phyloP scores from a whole-genome alignment of 495 filamentous ascomycete species.

The Xylaria scruposa region DNA sequence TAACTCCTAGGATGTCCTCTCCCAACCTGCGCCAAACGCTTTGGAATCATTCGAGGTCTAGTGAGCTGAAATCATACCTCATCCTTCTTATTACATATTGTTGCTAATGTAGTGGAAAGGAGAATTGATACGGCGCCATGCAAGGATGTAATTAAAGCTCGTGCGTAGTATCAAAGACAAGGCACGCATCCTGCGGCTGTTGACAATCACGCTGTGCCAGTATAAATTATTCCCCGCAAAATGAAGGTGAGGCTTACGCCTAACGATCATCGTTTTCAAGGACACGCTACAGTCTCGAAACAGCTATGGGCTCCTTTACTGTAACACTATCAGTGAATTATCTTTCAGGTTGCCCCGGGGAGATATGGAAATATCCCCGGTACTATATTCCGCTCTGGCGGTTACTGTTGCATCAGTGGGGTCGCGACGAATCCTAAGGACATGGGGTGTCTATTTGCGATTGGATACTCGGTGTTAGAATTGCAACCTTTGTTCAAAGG shows the following conservation, averaged over 20 bases:
- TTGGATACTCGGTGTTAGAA: not conserved
- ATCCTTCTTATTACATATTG: not conserved
- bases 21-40: not conserved
- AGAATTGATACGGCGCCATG: not conserved
- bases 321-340: not conserved
- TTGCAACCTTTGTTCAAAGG: constrained; percentile 2
- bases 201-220: not conserved
- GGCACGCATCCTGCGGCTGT: not conserved
- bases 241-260: not conserved
- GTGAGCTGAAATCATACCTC: not conserved
- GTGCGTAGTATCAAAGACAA: not conserved
- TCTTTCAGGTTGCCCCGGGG: not conserved
- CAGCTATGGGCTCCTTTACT: not conserved
- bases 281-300: not conserved
- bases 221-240: not conserved
- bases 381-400: not conserved
- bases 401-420: constrained; percentile 10
- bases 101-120: constrained; percentile 7
- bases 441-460: not conserved
- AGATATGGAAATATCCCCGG: not conserved
- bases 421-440: constrained; percentile 14
- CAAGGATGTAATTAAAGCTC: not conserved
- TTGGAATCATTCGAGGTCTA: not conserved
- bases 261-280: not conserved
- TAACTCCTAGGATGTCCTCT: not conserved